Evolutionary conservation across 495 filamentous ascomycete species (phyloP).

Genomic region (Penicillium egyptiacum): DNA sequence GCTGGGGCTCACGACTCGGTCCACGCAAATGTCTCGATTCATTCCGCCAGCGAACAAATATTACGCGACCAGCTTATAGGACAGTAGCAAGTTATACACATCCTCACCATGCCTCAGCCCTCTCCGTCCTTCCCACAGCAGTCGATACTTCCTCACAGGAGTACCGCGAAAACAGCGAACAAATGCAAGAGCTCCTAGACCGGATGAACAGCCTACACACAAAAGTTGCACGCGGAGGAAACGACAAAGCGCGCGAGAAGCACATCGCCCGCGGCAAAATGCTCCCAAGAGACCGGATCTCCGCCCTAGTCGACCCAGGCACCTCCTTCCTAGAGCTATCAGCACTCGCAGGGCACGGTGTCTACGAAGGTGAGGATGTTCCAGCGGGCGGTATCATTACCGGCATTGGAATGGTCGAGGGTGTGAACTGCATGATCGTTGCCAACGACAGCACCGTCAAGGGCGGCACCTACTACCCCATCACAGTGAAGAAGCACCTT

Average conservation of each 20-base stretch:
- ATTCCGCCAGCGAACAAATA: conserved; percentile 6
- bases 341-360: conserved; percentile 77
- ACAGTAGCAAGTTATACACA: conserved; percentile 61
- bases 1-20: conserved; percentile 29
- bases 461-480: conserved; percentile 97
- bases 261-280: conserved; percentile 89
- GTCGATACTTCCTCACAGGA: conserved; percentile 76
- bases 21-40: conserved; percentile 15
- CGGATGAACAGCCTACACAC: conserved; percentile 66
- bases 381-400: conserved; percentile 90
- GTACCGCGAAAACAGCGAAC: conserved; percentile 76
- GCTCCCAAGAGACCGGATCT: conserved; percentile 87
- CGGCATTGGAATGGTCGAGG: conserved; percentile 85
- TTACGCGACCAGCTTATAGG: conserved; percentile 13
- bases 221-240: conserved; percentile 71
- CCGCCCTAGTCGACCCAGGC: conserved; percentile 83
- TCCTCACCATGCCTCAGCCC: conserved; percentile 66
- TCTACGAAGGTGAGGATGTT: conserved; percentile 86
- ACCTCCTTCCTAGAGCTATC: conserved; percentile 91
- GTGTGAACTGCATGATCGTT: conserved; percentile 90
- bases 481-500: conserved; percentile 97
- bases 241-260: conserved; percentile 83
- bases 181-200: conserved; percentile 72
- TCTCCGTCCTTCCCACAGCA: conserved; percentile 73
- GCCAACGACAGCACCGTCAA: conserved; percentile 98